Evolutionary conservation across 2,329 filamentous ascomycete species (phyloP), one percentile per base, ranked within the genome.

Genomic region (Paraphaeosphaeria minitans): DNA sequence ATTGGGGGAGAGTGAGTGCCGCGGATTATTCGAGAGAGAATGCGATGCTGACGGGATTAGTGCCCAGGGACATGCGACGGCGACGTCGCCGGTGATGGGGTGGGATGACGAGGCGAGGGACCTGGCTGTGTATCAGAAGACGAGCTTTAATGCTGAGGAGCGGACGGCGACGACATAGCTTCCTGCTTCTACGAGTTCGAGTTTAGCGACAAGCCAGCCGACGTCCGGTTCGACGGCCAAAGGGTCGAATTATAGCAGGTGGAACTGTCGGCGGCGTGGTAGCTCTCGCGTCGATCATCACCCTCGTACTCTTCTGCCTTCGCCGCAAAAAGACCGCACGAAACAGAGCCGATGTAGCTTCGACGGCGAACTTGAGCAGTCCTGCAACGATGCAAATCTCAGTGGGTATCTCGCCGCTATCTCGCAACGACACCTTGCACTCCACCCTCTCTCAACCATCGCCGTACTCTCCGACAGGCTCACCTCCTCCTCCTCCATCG

Each of bases 51-150:
- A 53, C 16, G 66, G 66, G 6, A 2, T 48, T 27, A 66, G 64
- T 22, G 66, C 76, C 5, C 67, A 75, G 13, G 85, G 86, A 50
- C 78, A 80, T 41, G 85, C 85, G 6, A 85, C 84, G 16, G 75
- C 77, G 29, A 82, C 72, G 0, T 74, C 75, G 0, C 86, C 86
- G 4, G 70, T 72, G 64, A 69, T 71, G 65, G 65, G 83, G 8
- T 87, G 84, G 69, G 73, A 50, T 8, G 31, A 8, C 3, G 47
- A 75, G 53, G 75, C 79, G 55, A 64, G 66, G 10, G 84, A 87
- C 64, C 72, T 87, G 3, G 69, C 70, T 0, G 78, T 82, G 1
- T 81, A 85, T 56, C 83, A 87, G 68, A 77, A 77, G 1, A 78
- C 83, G 31, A 78, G 77, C 14, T 82, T 82, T 10, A 72, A 74